Evolutionary conservation across 2,329 filamentous ascomycete species (phyloP).

Genomic region (Epichloe baconii): DNA sequence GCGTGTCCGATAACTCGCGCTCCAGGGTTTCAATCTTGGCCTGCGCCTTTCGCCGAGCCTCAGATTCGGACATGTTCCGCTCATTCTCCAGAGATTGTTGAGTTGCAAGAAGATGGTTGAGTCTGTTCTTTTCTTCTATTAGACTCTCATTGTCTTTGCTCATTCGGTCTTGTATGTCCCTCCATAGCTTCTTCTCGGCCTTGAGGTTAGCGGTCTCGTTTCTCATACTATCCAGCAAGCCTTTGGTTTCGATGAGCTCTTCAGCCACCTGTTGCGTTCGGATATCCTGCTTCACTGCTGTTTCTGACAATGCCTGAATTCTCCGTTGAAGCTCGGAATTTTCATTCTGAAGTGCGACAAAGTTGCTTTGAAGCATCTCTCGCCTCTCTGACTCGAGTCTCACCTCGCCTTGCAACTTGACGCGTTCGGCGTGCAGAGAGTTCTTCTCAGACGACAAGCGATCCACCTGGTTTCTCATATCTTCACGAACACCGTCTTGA

Average conservation of each 20-base stretch:
- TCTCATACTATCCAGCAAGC: constrained; percentile 71
- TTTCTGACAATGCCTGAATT: constrained; percentile 62
- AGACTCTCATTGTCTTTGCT: constrained; percentile 79
- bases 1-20: constrained; percentile 61
- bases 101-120: constrained; percentile 71
- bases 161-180: constrained; percentile 79
- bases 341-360: constrained; percentile 68
- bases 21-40: constrained; percentile 67
- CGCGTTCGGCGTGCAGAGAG: constrained; percentile 68
- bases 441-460: constrained; percentile 71
- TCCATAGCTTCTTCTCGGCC: constrained; percentile 89
- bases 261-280: constrained; percentile 85
- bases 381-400: constrained; percentile 72
- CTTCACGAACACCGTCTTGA: constrained; percentile 64
- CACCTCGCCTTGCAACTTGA: constrained; percentile 67
- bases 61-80: constrained; percentile 71
- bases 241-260: constrained; percentile 77
- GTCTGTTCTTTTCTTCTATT: constrained; percentile 68
- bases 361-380: constrained; percentile 83
- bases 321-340: constrained; percentile 80
- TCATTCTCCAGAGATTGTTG: constrained; percentile 88
- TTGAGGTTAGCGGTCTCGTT: constrained; percentile 88
- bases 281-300: constrained; percentile 78
- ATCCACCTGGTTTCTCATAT: constrained; percentile 75
- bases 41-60: constrained; percentile 69